Base-by-base conservation (phyloP, 2,329 filamentous ascomycete genomes). In the Calcarisporium arbuscula region DNA sequence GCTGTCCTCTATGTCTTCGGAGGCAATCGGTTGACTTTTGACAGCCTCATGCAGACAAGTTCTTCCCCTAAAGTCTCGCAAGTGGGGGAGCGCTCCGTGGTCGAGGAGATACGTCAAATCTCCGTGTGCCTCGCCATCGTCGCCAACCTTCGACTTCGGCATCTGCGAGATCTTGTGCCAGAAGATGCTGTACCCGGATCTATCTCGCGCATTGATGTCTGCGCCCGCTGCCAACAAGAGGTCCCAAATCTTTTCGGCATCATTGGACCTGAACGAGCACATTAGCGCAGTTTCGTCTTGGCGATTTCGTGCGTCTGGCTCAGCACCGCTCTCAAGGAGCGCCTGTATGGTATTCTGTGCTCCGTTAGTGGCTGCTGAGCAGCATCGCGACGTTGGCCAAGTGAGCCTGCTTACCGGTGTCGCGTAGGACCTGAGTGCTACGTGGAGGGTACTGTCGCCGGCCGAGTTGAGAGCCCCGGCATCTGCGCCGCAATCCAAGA, bases 141-240 rank as follows among this genome's bases (percentile, higher is more conserved):
- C n/a, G n/a, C n/a, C n/a, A n/a, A n/a, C n/a, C n/a, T n/a, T n/a
- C n/a, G 22, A 31, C 29, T n/a, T 14, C 9, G 14, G 22, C 16
- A 30, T 7, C 4, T 15, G 9, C n/a, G 28, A 14, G 16, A 37
- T 5, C 21, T 19, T 8, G 8, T 23, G 39, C 10, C 46, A 49
- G 12, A 52, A 19, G 0, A 44, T 7, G 4, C 44, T 46, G 2
- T 27, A 30, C 6, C 50, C 49, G 5, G 32, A 8, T 8, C 28
- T 38, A 27, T 49, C 39, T 6, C 28, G 19, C 4, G 41, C 40
- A 18, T 43, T 42, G 23, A 52, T 46, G 29, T 53, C 43, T 7
- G 44, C 46, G 1, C 51, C 51, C 2, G 45, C 44, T 14, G 40
- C 29, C 2, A 52, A 21, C 8, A 49, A 19, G 0, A 38, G 7